Evolutionary conservation across 306 rosid species (phyloP).

Genomic region (Prosopis cineraria): DNA sequence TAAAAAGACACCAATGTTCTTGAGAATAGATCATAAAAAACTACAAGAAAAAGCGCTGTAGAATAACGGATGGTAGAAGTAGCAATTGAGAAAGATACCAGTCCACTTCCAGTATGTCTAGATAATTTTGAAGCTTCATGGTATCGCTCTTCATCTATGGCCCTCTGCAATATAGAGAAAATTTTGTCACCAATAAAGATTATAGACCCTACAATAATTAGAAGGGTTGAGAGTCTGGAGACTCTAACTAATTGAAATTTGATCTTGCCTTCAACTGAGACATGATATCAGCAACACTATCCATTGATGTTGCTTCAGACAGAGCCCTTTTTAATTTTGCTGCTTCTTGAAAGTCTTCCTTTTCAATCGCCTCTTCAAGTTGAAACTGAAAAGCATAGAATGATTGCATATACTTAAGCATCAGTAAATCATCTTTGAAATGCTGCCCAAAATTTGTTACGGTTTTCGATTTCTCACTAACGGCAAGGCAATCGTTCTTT

Average conservation of each 20-base stretch:
- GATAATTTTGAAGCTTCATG: constrained; percentile 91
- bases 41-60: no score
- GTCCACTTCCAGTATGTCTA: constrained; percentile 89
- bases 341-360: constrained; percentile 91
- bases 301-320: constrained; percentile 81
- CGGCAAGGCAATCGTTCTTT: not conserved
- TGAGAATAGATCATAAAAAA: constrained; percentile 11
- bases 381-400: constrained; percentile 61
- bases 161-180: constrained; percentile 55
- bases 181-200: not conserved
- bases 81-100: constrained; percentile 55
- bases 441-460: not conserved
- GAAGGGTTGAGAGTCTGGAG: not conserved
- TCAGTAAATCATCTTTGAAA: constrained; percentile 1
- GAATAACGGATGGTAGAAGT: constrained; percentile 27
- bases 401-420: not conserved
- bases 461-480: not conserved
- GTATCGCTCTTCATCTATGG: constrained; percentile 88
- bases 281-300: constrained; percentile 83
- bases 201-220: constrained; percentile 21
- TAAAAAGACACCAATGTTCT: not conserved
- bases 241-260: constrained; percentile 9
- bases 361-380: constrained; percentile 97
- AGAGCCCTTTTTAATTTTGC: constrained; percentile 71
- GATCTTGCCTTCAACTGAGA: constrained; percentile 71